Evolutionary conservation across 2,329 filamentous ascomycete genomes (phyloP).

Genomic region (Penicillium brasilianum): DNA sequence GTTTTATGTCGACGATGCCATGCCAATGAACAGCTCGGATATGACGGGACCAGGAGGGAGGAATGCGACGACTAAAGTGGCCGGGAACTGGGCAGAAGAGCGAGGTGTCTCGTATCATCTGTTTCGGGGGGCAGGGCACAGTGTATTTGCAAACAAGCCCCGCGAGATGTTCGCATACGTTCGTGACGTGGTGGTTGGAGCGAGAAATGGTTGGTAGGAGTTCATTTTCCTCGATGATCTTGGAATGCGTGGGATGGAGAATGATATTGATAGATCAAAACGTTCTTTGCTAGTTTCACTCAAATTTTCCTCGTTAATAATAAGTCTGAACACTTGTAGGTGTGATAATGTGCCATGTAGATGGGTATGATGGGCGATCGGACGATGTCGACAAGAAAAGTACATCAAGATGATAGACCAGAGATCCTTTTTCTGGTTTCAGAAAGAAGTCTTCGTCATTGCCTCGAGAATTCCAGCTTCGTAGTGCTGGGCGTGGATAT

Average conservation of each 20-base stretch:
- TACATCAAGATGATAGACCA: constrained; percentile 18
- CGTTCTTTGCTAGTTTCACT: not conserved
- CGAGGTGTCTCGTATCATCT: constrained; percentile 45
- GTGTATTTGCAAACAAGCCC: constrained; percentile 39
- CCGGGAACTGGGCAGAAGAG: constrained; percentile 40
- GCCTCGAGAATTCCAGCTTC: not conserved
- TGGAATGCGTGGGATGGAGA: not conserved
- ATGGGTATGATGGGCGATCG: constrained; percentile 7
- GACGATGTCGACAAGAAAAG: constrained; percentile 23
- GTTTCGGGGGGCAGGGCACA: constrained; percentile 43
- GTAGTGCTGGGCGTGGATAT: not conserved
- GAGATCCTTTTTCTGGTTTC: constrained; percentile 15
- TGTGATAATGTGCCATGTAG: not conserved
- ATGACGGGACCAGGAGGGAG: not conserved
- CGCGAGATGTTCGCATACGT: constrained; percentile 45
- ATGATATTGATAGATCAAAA: not conserved
- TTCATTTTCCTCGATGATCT: not conserved
- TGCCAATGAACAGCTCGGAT: constrained; percentile 6
- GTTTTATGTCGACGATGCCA: constrained; percentile 37
- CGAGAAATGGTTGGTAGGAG: constrained; percentile 1
- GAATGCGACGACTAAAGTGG: constrained; percentile 17
- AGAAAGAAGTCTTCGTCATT: constrained; percentile 19
- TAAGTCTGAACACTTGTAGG: too few relatives aligned
- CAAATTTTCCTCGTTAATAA: not conserved
- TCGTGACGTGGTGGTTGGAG: constrained; percentile 40